These are phyloP conservation scores for Collybia sordida DNA, from an alignment of 768 basidiomycete genomes.

Conservation along the genomic window DNA sequence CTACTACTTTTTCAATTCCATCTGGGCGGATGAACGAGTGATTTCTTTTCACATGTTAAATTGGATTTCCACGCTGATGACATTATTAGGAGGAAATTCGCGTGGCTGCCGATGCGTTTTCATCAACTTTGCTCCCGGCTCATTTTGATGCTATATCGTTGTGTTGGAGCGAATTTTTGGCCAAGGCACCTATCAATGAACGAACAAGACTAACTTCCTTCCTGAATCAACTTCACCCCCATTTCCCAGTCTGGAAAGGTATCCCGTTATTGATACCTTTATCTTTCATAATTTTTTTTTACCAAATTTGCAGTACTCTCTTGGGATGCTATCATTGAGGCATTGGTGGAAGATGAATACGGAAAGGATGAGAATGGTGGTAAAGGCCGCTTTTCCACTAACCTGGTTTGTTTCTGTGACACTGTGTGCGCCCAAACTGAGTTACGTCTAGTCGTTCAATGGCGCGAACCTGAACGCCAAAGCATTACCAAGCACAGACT, in stretches of 20 bases:
- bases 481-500: constrained; percentile 30
- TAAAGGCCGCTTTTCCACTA: constrained; percentile 18
- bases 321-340: constrained; percentile 62
- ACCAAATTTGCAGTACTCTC: constrained; percentile 48
- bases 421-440: too few species aligned
- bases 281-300: neutral
- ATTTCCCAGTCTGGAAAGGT: constrained; percentile 73
- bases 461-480: constrained; percentile 19
- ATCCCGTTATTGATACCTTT: constrained; percentile 5
- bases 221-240: constrained; percentile 63
- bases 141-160: constrained; percentile 64
- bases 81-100: constrained; percentile 65
- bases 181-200: constrained; percentile 54
- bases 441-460: constrained; percentile 39
- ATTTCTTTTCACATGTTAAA: constrained; percentile 9
- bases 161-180: constrained; percentile 67
- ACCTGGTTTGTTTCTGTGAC: too few species aligned
- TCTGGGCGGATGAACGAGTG: constrained; percentile 68
- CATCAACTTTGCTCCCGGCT: constrained; percentile 59
- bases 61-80: neutral
- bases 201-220: constrained; percentile 60
- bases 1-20: constrained; percentile 53
- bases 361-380: constrained; percentile 34
- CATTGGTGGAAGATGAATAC: constrained; percentile 56
- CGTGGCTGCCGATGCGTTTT: constrained; percentile 54